These are phyloP conservation scores for Solanum hybrid DNA, from an alignment of 305 asterid species.

Conservation along the genomic window DNA sequence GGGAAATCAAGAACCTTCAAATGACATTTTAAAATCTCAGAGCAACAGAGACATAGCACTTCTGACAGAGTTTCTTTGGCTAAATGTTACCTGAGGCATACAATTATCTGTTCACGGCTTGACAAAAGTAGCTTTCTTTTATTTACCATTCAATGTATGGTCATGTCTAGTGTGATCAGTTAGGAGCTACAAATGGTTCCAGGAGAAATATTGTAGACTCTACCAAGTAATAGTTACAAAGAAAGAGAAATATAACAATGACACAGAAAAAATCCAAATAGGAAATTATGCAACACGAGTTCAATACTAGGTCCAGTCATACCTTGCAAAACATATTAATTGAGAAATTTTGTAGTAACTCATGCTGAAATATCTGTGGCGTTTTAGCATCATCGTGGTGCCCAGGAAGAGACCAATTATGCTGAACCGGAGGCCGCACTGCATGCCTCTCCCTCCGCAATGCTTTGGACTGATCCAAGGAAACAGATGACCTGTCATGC, in stretches of 20 bases:
- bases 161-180: background rate
- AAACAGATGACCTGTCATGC: constrained; percentile 56
- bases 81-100: background rate
- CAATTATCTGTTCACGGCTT: background rate
- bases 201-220: background rate
- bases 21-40: background rate
- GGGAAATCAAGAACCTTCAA: background rate
- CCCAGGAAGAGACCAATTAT: constrained; percentile 90
- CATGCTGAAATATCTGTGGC: constrained; percentile 97
- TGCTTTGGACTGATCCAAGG: constrained; percentile 53
- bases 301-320: background rate
- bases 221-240: background rate
- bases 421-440: constrained; percentile 97
- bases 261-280: background rate
- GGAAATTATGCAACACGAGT: background rate
- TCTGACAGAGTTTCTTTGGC: background rate
- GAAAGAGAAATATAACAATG: background rate
- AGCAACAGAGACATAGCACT: background rate
- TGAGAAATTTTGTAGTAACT: constrained; percentile 91
- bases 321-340: constrained; percentile 98
- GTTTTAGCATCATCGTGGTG: constrained; percentile 31
- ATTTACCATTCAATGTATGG: background rate
- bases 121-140: background rate
- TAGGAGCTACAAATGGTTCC: background rate
- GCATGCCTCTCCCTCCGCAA: constrained; percentile 78